Conservation (phyloP, 1,284 basidiomycete species). For the Cryptococcus sp. region DNA sequence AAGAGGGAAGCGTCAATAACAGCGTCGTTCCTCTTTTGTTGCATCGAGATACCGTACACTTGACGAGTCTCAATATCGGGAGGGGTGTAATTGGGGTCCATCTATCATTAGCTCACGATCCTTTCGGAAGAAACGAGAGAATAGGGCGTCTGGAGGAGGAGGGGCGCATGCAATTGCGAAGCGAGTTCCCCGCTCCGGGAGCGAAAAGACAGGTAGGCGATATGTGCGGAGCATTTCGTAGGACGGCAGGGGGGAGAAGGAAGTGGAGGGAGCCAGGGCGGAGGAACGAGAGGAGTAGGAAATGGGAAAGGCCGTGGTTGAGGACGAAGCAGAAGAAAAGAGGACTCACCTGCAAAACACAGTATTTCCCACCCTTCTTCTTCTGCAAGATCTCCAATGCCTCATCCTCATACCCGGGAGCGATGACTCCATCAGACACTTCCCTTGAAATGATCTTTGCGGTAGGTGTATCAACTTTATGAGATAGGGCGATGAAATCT, state of each 20-base stretch:
- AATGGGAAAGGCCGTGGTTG: too few species aligned
- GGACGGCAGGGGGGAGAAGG: too few species aligned
- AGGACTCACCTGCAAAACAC: constrained; percentile 75
- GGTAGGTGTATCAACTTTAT: constrained; percentile 86
- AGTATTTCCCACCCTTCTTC: constrained; percentile 99
- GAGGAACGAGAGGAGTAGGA: background rate
- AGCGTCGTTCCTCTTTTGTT: constrained; percentile 87
- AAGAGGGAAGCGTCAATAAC: constrained; percentile 82
- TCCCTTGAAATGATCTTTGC: constrained; percentile 96
- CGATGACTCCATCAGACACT: constrained; percentile 96
- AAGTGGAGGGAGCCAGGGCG: background rate
- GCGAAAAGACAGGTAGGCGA: too few species aligned
- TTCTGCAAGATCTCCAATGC: constrained; percentile 88
- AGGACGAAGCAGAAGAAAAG: too few species aligned
- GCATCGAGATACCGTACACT: constrained; percentile 87
- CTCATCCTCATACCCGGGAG: constrained; percentile 82
- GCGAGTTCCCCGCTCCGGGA: background rate
- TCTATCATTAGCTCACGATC: constrained; percentile 52
- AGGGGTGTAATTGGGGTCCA: constrained; percentile 76
- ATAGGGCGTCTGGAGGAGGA: too few species aligned
- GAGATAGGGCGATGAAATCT: constrained; percentile 94
- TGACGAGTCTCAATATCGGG: constrained; percentile 82
- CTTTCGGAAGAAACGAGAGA: too few species aligned
- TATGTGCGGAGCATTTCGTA: too few species aligned
- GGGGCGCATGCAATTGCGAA: too few species aligned